A percentile compares a stretch with the other conserved stretches of the same genome.
phyloP scores from a whole-genome alignment of 768 basidiomycete genomes.

The Favolaschia claudopus region DNA sequence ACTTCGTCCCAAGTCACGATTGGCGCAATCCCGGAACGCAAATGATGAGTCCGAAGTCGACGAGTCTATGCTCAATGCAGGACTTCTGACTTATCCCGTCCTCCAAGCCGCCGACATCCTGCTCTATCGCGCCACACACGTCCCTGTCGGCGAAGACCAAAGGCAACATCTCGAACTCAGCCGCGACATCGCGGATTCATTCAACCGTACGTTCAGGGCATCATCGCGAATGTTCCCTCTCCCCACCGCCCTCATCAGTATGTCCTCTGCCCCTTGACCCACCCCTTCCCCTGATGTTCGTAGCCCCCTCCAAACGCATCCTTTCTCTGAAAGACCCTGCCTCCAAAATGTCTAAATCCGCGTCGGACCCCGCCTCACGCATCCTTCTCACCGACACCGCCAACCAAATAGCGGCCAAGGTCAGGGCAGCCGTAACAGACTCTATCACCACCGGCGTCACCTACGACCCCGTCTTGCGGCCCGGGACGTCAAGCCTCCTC shows the following conservation, averaged over 20 bases:
- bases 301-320: conserved; percentile 83
- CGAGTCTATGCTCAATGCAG: conserved; percentile 83
- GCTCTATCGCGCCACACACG: conserved; percentile 87
- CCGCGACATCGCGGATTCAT: conserved; percentile 82
- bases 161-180: conserved; percentile 91
- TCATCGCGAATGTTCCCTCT: conserved; percentile 68
- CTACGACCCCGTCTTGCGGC: conserved; percentile 81
- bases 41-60: conserved; percentile 79
- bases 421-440: conserved; percentile 87
- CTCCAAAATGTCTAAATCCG: conserved; percentile 96
- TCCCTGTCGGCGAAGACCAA: conserved; percentile 97
- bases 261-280: conserved; percentile 33
- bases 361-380: conserved; percentile 78
- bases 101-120: conserved; percentile 94
- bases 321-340: conserved; percentile 86
- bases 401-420: conserved; percentile 68
- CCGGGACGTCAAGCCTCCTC: conserved; percentile 85
- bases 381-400: conserved; percentile 85
- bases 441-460: conserved; percentile 70
- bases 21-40: conserved; percentile 78
- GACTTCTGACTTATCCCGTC: conserved; percentile 91
- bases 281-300: background rate
- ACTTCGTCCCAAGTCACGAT: conserved; percentile 62
- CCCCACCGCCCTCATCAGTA: conserved; percentile 79
- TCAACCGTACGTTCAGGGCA: conserved; percentile 73